Base-by-base conservation (phyloP, 768 basidiomycete genomes). In the Russula sp. region DNA sequence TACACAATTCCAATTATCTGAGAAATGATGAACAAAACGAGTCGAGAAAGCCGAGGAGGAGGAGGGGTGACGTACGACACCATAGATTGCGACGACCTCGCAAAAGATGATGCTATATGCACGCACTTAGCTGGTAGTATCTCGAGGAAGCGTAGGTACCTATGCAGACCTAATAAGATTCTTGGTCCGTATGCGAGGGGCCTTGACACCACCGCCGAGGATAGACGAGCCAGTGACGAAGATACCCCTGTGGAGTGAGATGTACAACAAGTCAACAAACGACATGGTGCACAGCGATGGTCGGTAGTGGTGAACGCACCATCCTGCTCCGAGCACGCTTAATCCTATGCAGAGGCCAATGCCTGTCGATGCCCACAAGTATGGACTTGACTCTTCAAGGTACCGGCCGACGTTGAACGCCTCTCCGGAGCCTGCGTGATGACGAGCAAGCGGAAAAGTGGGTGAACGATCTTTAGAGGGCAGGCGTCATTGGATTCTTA, bases 21-120 rank as follows among this genome's bases (percentile, higher is more conserved):
- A 0, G 55, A 32, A 14, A n/a, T 3, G 2, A 50, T 14, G 36
- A 16, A 18, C 16, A 13, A 36, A 60, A 52, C 42, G 62, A 59
- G 6, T 3, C 13, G 56, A 45, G 50, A 32, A 18, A 52, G 51
- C 20, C 46, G 10, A 20, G 7, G 20, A 38, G 25, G 13, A 11
- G 7, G 18, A 9, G 16, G 11, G 14, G 14, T 29, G 13, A 58
- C 88, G 62, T 75, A 94, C 92, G 56, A 93, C 91, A 60, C 90
- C 97, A 76, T 98, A 98, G 70, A 99, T 98, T 61, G 96, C 97
- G 34, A 99, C 95, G 70, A 98, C 97, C 78, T 98, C 96, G 74
- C 96, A 98, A 80, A 98, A 98, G 70, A 99, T 98, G 78, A 98
- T 93, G 67, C 96, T 98, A 69, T 0, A 25, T 10, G 41, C 48